Base-by-base conservation (phyloP, 441 rosid genomes). In the Arabidopsis lyrata region DNA sequence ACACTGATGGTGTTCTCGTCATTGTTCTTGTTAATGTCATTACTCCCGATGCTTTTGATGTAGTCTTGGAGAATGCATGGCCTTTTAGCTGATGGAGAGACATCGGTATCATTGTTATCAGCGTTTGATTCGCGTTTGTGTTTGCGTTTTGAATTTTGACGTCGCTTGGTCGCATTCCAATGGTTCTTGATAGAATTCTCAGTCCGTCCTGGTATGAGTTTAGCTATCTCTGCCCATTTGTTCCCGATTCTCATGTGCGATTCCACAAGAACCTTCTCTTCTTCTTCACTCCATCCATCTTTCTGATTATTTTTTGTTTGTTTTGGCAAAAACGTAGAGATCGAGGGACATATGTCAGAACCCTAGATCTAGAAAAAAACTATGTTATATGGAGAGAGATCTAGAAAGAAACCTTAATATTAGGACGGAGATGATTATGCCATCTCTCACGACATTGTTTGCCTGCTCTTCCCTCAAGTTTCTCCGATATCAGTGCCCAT, bases 371-470 rank as follows among this genome's bases (percentile, higher is more conserved):
- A 5, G 5, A 29, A 29, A 29, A 29, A 29, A 29, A 4, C 4
- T 29, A 29, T 29, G 31, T 29, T 29, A 29, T 29, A 4, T 29
- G 31, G 4, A 29, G 31, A 29, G 31, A 62, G 38, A 57, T 70
- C 35, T 29, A 68, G 36, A 16, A 66, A 16, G 34, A 50, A 59
- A 89, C 99, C 97, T 89, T 95, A 70, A 95, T 90, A 80, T 95
- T 86, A 24, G 99, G 97, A 15, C 97, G 86, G 61, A 95, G 81
- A 87, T 95, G 97, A 76, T 95, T 95, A 81, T 95, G 97, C 99
- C 99, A 94, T 82, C 99, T 84, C 79, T 94, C 99, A 2, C 97
- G 89, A 70, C 99, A 95, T 78, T 92, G 99, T 78, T 92, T 95
- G 38, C 99, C 99, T 9, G 90, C 97, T 77, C 97, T 86, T 74